Base-by-base conservation (phyloP, 352 stramenopile genomes). In the Phytophthora agathidicida region DNA sequence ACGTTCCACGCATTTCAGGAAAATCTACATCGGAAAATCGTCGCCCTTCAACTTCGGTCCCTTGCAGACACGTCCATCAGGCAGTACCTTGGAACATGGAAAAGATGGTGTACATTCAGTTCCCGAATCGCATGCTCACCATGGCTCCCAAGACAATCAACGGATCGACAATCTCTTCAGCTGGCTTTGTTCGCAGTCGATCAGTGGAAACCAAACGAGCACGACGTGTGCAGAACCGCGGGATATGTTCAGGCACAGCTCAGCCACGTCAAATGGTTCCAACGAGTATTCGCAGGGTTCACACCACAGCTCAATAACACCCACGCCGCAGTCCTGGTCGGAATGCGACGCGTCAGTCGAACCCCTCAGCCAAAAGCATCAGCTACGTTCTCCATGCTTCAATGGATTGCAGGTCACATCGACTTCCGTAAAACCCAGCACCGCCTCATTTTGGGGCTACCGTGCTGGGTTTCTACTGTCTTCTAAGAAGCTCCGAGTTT, bases 381-480 rank as follows among this genome's bases (percentile, higher is more conserved):
- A 26, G 31, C 28, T 0, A 39, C 38, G 13, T 0, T 9, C 1
- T 6, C 24, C n/a, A 58, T 71, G 41, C 54, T 71, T 22, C 13
- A 38, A 11, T 41, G 33, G 32, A 38, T 70, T 7, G 14, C 16
- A 9, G 1, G 17, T 0, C 8, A 17, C 2, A 16, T 43, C 36
- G 41, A 65, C 35, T 37, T 41, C 20, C 1, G 39, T 6, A 47
- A 44, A 9, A 52, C 42, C 20, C 37, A 66, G 24, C 54, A 66
- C 3, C 62, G 62, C 55, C 33, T 65, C 44, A 22, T 63, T 42
- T 46, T 52, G 62, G 62, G 55, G 62, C 62, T 71, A 32, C 62
- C 55, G 11, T 62, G 35, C 31, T 66, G 55, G 62, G 62, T 46
- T 66, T 63, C 22, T 63, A 60, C 50, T 66, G 50, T 55, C 49